Percentiles rank a stretch among this genome's conserved stretches.
Evolutionary conservation across 495 filamentous ascomycete genomes (phyloP).

Genomic region (Hypoxylon fuscum): DNA sequence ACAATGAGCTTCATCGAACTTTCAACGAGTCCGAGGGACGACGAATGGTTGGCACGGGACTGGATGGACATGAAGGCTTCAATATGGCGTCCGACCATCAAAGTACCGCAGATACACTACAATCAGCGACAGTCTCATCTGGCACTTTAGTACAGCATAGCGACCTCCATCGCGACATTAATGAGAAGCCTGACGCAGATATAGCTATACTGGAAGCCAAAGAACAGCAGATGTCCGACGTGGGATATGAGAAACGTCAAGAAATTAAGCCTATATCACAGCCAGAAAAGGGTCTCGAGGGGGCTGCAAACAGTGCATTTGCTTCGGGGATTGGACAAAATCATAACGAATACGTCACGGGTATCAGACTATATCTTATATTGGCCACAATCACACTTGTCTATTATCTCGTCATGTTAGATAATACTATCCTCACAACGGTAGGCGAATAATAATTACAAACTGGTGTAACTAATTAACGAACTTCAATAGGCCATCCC

Average conservation of each 20-base stretch:
- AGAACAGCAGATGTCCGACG: background rate
- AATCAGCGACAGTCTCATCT: conserved; percentile 4
- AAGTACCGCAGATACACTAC: background rate
- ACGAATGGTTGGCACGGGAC: background rate
- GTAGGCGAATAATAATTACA: background rate
- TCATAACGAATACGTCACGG: conserved; percentile 1
- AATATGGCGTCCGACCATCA: background rate
- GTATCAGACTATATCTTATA: background rate
- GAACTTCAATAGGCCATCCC: conserved; percentile 44
- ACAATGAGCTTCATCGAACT: conserved; percentile 3
- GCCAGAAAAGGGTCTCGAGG: background rate
- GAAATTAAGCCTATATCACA: background rate
- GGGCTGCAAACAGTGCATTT: background rate
- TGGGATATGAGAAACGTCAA: background rate
- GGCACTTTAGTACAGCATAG: background rate
- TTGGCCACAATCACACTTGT: background rate
- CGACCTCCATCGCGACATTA: background rate
- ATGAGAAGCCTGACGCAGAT: background rate
- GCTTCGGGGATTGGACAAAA: background rate
- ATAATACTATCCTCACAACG: conserved; percentile 2
- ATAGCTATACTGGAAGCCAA: background rate
- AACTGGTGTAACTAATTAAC: background rate
- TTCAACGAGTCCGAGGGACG: background rate
- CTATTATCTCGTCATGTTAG: conserved; percentile 3
- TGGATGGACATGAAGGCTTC: background rate